A percentile compares a stretch with the other conserved stretches of the same genome.
Evolutionary conservation across 495 filamentous ascomycete genomes (phyloP).

Genomic region (Penicillium cinerascens): DNA sequence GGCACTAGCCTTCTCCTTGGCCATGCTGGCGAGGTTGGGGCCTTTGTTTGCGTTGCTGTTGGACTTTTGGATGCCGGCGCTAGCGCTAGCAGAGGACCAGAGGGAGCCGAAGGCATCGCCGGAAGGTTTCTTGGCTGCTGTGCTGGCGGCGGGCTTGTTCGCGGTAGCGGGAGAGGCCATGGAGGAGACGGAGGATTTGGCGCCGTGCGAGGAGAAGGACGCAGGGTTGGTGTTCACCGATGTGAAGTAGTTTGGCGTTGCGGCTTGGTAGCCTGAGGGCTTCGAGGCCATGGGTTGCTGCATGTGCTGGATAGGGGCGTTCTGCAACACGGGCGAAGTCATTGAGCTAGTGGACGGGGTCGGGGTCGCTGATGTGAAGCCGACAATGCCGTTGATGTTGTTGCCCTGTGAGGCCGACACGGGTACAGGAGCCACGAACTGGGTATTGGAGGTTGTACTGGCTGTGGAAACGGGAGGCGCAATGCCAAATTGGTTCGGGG

Average conservation of each 20-base stretch:
- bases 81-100: conserved; percentile 75
- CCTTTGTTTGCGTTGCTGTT: conserved; percentile 61
- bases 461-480: conserved; percentile 57
- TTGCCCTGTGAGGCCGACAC: conserved; percentile 74
- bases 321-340: conserved; percentile 48
- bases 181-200: conserved; percentile 36
- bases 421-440: conserved; percentile 78
- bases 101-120: conserved; percentile 87
- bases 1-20: conserved; percentile 90
- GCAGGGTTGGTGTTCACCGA: conserved; percentile 51
- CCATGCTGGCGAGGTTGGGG: conserved; percentile 80
- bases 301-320: conserved; percentile 44
- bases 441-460: conserved; percentile 60
- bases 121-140: conserved; percentile 51
- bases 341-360: conserved; percentile 48
- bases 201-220: conserved; percentile 26
- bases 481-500: conserved; percentile 45
- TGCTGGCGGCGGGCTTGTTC: conserved; percentile 41
- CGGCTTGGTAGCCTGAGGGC: conserved; percentile 69
- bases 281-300: conserved; percentile 38
- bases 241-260: conserved; percentile 91
- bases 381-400: conserved; percentile 74
- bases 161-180: conserved; percentile 32
- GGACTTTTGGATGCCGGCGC: conserved; percentile 73
- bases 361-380: conserved; percentile 77